Evolutionary conservation across 306 rosid species (phyloP).

Genomic region (Sicyos edulis): DNA sequence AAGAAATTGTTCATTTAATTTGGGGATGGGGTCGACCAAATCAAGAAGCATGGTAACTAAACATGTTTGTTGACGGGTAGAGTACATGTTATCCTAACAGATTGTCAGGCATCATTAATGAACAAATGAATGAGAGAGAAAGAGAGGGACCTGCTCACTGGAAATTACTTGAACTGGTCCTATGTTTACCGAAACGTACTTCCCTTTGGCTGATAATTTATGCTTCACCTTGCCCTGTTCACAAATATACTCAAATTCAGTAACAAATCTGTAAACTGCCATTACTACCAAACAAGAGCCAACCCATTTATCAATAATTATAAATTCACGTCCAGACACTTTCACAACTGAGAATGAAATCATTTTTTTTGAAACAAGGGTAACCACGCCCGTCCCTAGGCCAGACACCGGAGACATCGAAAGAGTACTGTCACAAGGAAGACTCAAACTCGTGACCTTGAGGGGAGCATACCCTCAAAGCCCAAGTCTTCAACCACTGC

Average conservation of each 20-base stretch:
- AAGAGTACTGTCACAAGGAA: no score
- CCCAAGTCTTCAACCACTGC: no score
- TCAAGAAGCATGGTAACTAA: not conserved
- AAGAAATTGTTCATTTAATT: no score
- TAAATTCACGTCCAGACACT: not conserved
- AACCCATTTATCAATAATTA: not conserved
- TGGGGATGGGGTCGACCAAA: constrained; percentile 3
- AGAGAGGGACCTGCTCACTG: constrained; percentile 80
- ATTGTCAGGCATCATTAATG: constrained; percentile 12
- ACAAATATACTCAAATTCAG: constrained; percentile 1
- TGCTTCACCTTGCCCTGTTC: constrained; percentile 79
- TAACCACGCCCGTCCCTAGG: no score
- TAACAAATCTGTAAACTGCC: not conserved
- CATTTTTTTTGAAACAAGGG: no score
- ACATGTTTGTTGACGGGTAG: constrained; percentile 3
- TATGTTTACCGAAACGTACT: constrained; percentile 92
- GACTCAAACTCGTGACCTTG: no score
- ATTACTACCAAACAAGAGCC: not conserved
- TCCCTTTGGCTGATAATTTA: constrained; percentile 77
- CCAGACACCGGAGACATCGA: no score
- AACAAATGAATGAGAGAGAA: constrained; percentile 17
- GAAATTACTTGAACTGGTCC: constrained; percentile 93
- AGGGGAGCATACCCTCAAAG: no score
- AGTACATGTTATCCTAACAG: not conserved
- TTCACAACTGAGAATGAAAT: not conserved